A percentile compares a stretch with the other conserved stretches of the same genome.
These are phyloP conservation scores for Arthrobotrys sinensis DNA, from an alignment of 2,329 filamentous ascomycete genomes.

Conservation along the genomic window DNA sequence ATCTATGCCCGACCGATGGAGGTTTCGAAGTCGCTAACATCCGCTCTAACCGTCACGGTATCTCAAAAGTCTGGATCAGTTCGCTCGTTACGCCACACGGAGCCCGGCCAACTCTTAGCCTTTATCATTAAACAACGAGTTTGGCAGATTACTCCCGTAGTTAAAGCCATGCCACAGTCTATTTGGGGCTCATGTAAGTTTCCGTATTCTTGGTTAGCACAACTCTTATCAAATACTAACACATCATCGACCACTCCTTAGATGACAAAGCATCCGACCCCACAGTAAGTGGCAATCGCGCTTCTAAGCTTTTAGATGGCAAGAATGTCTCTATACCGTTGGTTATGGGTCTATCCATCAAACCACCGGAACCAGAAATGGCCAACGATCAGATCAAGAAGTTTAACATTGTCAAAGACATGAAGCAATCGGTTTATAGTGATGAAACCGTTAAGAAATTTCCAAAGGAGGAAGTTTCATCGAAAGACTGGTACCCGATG, in stretches of 20 bases:
- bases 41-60: neutral
- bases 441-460: too few species aligned
- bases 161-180: too few species aligned
- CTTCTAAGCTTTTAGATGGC: too few species aligned
- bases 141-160: too few species aligned
- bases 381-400: constrained; percentile 7
- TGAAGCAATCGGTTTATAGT: constrained; percentile 17
- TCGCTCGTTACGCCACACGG: neutral
- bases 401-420: constrained; percentile 29
- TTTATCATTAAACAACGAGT: neutral
- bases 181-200: too few species aligned
- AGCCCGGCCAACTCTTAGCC: neutral
- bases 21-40: neutral
- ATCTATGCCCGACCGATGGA: constrained; percentile 20
- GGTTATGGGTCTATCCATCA: constrained; percentile 13
- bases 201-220: too few species aligned
- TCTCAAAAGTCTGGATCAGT: neutral
- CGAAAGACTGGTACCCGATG: too few species aligned
- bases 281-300: too few species aligned
- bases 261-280: too few species aligned
- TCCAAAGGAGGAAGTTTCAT: too few species aligned
- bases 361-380: constrained; percentile 10
- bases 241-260: too few species aligned
- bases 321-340: neutral
- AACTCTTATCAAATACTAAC: too few species aligned